A percentile compares a stretch with the other conserved stretches of the same genome.
Evolutionary conservation across 78 protist species (phyloP).

Genomic region (Dictyostelium intermedium): DNA sequence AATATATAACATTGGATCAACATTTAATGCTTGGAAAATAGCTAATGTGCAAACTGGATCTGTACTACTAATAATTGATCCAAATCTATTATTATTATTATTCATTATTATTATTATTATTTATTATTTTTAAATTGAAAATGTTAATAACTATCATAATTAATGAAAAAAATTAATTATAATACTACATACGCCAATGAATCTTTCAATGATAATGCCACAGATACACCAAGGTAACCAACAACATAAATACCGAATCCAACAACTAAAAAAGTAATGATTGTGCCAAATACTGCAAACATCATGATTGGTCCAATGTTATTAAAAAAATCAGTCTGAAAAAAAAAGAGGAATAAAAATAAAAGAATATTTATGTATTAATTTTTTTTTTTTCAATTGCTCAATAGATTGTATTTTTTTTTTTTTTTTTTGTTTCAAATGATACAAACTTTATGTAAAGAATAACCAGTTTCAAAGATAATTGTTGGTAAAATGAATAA

Average conservation of each 20-base stretch:
- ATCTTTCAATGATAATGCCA: not conserved
- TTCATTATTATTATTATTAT: no score
- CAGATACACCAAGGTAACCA: slow-evolving; percentile 14
- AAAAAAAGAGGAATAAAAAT: not conserved
- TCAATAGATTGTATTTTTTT: no score
- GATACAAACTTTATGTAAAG: slow-evolving; percentile 37
- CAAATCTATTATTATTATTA: slow-evolving; percentile 84
- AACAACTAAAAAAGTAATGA: slow-evolving; percentile 84
- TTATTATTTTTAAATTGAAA: no score
- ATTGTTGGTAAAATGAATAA: slow-evolving; percentile 94
- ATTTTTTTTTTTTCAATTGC: not conserved
- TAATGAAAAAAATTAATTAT: not conserved
- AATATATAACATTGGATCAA: slow-evolving; percentile 87
- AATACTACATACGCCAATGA: not conserved
- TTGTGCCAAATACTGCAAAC: slow-evolving; percentile 94
- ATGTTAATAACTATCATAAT: no score
- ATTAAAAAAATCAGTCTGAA: slow-evolving; percentile 82
- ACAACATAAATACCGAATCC: slow-evolving; percentile 65
- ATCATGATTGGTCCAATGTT: slow-evolving; percentile 85
- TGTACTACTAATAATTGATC: slow-evolving; percentile 91
- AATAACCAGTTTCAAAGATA: slow-evolving; percentile 94
- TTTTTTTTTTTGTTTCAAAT: not conserved
- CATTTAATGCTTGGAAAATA: slow-evolving; percentile 87
- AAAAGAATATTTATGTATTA: not conserved
- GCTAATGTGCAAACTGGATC: slow-evolving; percentile 97